Conservation (phyloP, 345 rosid species). For the Theobroma cacao region DNA sequence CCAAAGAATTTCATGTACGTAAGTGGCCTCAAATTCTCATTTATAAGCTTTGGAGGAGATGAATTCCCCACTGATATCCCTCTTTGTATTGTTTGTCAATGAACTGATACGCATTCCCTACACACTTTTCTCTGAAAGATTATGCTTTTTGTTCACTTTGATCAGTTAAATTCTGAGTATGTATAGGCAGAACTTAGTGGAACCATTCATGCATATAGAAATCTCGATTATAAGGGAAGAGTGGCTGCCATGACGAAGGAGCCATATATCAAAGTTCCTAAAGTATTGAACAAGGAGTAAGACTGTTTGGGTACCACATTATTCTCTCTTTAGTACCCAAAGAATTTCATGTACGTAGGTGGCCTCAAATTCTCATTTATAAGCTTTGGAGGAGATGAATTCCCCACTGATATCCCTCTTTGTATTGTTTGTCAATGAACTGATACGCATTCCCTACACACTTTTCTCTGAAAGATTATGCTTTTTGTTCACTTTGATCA, state of each 20-base stretch:
- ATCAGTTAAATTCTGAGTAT: too few species aligned
- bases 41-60: background rate
- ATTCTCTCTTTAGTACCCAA: background rate
- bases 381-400: background rate
- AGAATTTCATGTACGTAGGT: too few species aligned
- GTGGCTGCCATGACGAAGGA: conserved; percentile 29
- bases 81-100: background rate
- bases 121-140: background rate
- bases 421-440: background rate
- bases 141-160: background rate
- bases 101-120: background rate
- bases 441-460: background rate
- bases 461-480: background rate
- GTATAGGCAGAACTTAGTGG: too few species aligned
- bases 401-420: background rate
- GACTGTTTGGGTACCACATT: conserved; percentile 15
- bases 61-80: background rate
- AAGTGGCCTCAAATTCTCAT: background rate
- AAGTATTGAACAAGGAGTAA: conserved; percentile 73
- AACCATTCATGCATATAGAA: too few species aligned
- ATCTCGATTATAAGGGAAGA: too few species aligned
- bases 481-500: background rate
- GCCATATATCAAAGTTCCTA: conserved; percentile 60
- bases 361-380: background rate
- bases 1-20: background rate